These are phyloP conservation scores for Ettlia oleoabundans DNA, from an alignment of 139 green algal genomes.

Conservation along the genomic window DNA sequence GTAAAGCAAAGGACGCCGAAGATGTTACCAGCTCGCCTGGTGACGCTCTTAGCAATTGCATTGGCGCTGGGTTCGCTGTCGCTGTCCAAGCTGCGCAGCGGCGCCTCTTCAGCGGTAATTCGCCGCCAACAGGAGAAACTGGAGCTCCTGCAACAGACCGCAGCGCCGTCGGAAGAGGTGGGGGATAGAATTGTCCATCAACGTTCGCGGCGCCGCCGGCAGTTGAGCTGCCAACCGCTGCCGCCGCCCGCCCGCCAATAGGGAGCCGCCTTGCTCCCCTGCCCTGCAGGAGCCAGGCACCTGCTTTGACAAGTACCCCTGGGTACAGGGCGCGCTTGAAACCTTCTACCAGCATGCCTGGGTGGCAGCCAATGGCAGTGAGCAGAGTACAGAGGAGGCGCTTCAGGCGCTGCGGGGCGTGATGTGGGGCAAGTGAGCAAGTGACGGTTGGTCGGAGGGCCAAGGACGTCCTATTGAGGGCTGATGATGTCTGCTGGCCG, in stretches of 20 bases:
- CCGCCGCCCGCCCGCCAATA: no score
- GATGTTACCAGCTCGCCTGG: neutral
- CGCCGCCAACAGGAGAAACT: neutral
- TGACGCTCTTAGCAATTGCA: neutral
- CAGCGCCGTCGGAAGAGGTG: neutral
- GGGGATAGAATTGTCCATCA: neutral
- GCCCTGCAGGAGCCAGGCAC: neutral
- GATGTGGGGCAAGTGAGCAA: conserved; percentile 15
- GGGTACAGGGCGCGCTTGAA: conserved; percentile 42
- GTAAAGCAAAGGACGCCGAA: neutral
- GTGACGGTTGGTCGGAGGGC: neutral
- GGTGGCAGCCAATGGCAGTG: conserved; percentile 11
- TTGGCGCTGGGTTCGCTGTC: neutral
- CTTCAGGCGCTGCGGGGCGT: conserved; percentile 4
- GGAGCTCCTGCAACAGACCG: neutral
- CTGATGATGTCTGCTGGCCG: no score
- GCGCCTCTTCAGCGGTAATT: neutral
- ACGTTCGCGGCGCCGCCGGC: neutral
- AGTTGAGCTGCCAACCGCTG: neutral
- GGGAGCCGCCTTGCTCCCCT: no score
- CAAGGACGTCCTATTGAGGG: neutral
- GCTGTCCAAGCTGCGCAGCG: neutral
- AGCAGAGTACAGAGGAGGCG: conserved; percentile 33
- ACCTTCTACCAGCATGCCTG: conserved; percentile 24
- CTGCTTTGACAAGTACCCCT: conserved; percentile 38